A percentile compares a stretch with the other conserved stretches of the same genome.
Evolutionary conservation across 2,329 filamentous ascomycete species (phyloP).

Genomic region (Trichoderma endophyticum): DNA sequence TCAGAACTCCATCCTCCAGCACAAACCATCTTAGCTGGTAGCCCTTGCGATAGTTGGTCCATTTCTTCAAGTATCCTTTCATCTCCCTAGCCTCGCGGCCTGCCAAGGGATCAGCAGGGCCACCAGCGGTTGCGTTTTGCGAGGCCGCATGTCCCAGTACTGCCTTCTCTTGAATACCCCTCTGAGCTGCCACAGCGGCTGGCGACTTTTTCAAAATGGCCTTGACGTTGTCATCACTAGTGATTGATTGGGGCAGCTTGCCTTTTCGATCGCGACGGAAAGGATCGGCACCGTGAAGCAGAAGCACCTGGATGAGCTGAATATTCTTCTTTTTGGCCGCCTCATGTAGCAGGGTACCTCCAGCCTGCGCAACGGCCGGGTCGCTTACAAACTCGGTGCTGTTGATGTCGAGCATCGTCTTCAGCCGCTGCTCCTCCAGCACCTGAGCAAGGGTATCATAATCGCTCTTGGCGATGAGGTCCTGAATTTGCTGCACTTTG

Average conservation of each 20-base stretch:
- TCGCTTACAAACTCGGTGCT: constrained; percentile 85
- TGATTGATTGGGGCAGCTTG: constrained; percentile 92
- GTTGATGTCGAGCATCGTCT: constrained; percentile 88
- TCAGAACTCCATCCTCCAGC: constrained; percentile 91
- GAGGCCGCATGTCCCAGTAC: constrained; percentile 74
- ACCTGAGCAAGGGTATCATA: constrained; percentile 77
- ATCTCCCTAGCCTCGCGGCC: constrained; percentile 91
- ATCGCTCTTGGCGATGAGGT: constrained; percentile 67
- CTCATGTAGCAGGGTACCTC: constrained; percentile 92
- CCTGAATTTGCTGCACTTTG: constrained; percentile 81
- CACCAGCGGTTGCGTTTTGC: constrained; percentile 51
- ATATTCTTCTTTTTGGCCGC: constrained; percentile 84
- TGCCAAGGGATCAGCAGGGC: constrained; percentile 59
- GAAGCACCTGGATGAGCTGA: constrained; percentile 80
- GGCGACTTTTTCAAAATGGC: constrained; percentile 91
- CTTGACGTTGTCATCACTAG: constrained; percentile 86
- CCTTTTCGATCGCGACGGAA: constrained; percentile 94
- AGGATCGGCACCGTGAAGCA: constrained; percentile 92
- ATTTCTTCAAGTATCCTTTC: constrained; percentile 98
- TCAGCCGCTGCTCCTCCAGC: constrained; percentile 79
- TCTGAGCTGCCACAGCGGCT: constrained; percentile 87
- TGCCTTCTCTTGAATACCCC: constrained; percentile 94
- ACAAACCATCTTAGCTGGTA: constrained; percentile 99
- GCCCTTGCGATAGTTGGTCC: constrained; percentile 97
- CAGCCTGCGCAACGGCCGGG: constrained; percentile 68